Evolutionary conservation across 2,329 filamentous ascomycete species (phyloP), one percentile per base, ranked within the genome.

Genomic region (Talaromyces pinophilus): DNA sequence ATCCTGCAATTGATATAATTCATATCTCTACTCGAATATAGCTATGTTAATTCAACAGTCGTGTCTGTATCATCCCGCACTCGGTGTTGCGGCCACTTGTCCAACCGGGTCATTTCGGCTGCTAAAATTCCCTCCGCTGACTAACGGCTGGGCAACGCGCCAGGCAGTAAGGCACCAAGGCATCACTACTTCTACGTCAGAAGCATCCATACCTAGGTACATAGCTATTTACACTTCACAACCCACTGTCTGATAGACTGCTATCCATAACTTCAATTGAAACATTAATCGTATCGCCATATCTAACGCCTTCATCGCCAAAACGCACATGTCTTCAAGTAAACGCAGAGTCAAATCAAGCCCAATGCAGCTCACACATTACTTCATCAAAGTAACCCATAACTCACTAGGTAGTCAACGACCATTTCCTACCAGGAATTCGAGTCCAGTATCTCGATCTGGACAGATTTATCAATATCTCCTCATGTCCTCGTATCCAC

Each of bases 91-190:
- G 64, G 50, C 59, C 64, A 66, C 64, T 59, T 66, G 64, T 55
- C 64, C 46, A 30, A 38, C 64, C 64, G 59, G 64, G 64, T 42
- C 25, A 59, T 62, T 63, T 66, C 59, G 59, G 64, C 63, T 59
- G 48, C 42, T 17, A 38, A 57, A 55, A 55, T 35, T 66, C 59
- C 48, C 46, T 52, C 19, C 28, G 57, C 63, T 65, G 63, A 65
- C 63, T 65, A 61, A 61, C 42, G 30, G 30, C 44, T 52, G 25
- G 48, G 48, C 48, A n/a, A 55, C 30, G 28, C n/a, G 52, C n/a
- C 30, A 55, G 30, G 54, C 33, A 55, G 5, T 8, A 35, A 57
- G 63, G 63, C 63, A 61, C 1, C 30, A 50, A 60, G 52, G 40
- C 63, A 59, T 48, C 19, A 3, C 1, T n/a, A 19, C 25, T 17